Conservation (phyloP, 345 rosid species). For the Gossypium mustelinum region DNA sequence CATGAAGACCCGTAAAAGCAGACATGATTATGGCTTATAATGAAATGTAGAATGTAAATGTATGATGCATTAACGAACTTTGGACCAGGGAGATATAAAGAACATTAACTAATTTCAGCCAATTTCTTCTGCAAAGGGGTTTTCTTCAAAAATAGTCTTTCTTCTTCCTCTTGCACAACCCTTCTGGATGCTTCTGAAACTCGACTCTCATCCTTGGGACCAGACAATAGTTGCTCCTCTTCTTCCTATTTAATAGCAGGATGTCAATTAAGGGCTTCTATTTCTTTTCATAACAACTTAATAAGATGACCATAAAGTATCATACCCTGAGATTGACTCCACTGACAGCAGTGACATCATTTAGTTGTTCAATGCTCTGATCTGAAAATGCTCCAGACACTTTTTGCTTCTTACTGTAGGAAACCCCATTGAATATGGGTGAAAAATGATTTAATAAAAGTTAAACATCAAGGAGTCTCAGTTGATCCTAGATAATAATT, state of each 20-base stretch:
- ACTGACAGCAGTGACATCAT: slow-evolving; percentile 99
- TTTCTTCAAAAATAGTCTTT: slow-evolving; percentile 78
- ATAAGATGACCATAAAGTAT: background rate
- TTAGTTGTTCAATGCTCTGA: slow-evolving; percentile 98
- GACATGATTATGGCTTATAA: slow-evolving; percentile 17
- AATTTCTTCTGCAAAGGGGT: slow-evolving; percentile 78
- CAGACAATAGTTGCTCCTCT: slow-evolving; percentile 95
- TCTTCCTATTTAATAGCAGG: slow-evolving; percentile 57
- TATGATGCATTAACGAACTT: background rate
- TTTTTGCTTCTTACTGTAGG: slow-evolving; percentile 89
- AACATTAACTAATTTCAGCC: slow-evolving; percentile 72
- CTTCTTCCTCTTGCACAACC: slow-evolving; percentile 97
- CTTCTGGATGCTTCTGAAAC: slow-evolving; percentile 90
- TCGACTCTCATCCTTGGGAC: slow-evolving; percentile 78
- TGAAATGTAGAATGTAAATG: background rate
- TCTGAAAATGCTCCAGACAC: slow-evolving; percentile 67
- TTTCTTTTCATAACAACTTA: background rate
- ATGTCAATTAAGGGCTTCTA: background rate
- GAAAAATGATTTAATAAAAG: background rate
- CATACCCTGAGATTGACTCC: slow-evolving; percentile 94
- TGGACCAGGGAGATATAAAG: background rate
- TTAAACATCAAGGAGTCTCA: background rate
- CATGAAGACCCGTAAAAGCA: slow-evolving; percentile 22
- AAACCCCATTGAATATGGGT: background rate
- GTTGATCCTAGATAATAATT: background rate